Conservation (phyloP, 2,329 filamentous ascomycete genomes). For the Aspergillus thermomutatus region DNA sequence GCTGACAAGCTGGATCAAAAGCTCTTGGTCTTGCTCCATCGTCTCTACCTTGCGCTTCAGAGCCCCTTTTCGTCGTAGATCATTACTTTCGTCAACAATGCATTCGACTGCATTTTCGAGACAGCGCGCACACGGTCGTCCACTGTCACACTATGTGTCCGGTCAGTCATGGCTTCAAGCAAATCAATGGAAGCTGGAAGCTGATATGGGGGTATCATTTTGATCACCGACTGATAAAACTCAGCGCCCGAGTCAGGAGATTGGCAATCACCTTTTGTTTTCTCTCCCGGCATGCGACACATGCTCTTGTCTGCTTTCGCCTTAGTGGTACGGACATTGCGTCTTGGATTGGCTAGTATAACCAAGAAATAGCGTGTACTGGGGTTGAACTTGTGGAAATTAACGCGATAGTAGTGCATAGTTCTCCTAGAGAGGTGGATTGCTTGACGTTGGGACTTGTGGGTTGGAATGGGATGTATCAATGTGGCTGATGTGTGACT, state of each 20-base stretch:
- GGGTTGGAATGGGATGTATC: neutral
- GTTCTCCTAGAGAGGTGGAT: neutral
- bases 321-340: neutral
- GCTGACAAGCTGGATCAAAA: constrained; percentile 11
- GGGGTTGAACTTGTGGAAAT: neutral
- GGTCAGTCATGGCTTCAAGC: neutral
- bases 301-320: neutral
- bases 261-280: neutral
- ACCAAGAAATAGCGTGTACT: neutral
- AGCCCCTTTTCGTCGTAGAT: constrained; percentile 10
- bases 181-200: neutral
- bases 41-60: constrained; percentile 10
- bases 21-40: constrained; percentile 13
- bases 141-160: neutral
- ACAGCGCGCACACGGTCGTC: constrained; percentile 1
- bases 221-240: neutral
- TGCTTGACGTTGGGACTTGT: neutral
- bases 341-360: neutral
- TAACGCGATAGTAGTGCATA: neutral
- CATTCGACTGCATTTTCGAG: constrained; percentile 2
- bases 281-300: neutral
- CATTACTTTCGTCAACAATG: constrained; percentile 9
- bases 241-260: neutral
- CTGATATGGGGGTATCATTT: neutral
- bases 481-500: neutral